phyloP scores from a whole-genome alignment of 805 yeast genomes.

The Vanderwaltozyma yarrowii region DNA sequence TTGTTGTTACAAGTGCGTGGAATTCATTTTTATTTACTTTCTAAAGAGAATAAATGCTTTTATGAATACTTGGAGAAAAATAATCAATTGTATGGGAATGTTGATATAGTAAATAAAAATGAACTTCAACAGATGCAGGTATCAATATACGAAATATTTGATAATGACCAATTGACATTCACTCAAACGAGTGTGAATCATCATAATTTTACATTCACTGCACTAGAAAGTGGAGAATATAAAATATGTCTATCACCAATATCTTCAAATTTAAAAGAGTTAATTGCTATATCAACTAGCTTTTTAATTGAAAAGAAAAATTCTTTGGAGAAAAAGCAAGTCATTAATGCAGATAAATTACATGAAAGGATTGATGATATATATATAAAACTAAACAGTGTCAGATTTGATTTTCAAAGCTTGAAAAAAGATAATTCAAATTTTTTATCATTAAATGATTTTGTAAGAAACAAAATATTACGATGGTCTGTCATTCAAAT shows the following conservation, averaged over 20 bases:
- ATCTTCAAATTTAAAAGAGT: no score
- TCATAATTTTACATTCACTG: constrained; percentile 71
- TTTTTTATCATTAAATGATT: no score
- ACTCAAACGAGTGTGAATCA: constrained; percentile 49
- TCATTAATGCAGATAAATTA: constrained; percentile 42
- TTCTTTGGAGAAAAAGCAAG: constrained; percentile 28
- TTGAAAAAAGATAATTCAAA: no score
- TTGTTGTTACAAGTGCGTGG: neutral
- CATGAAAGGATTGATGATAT: constrained; percentile 47
- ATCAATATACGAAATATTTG: constrained; percentile 54
- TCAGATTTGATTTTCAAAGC: constrained; percentile 39
- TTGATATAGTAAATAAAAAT: constrained; percentile 37
- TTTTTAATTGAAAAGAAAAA: neutral
- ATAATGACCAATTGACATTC: constrained; percentile 69
- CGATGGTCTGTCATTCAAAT: no score
- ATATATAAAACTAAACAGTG: constrained; percentile 44
- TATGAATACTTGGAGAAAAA: constrained; percentile 61
- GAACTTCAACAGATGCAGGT: constrained; percentile 19
- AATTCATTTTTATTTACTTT: constrained; percentile 68
- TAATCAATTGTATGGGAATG: constrained; percentile 63
- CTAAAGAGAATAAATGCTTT: constrained; percentile 47
- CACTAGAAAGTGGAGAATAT: constrained; percentile 80
- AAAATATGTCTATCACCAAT: constrained; percentile 46
- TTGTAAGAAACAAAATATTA: no score
- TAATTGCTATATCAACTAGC: neutral